phyloP scores from a whole-genome alignment of 1,139 yeast genomes.

The Candida sojae region DNA sequence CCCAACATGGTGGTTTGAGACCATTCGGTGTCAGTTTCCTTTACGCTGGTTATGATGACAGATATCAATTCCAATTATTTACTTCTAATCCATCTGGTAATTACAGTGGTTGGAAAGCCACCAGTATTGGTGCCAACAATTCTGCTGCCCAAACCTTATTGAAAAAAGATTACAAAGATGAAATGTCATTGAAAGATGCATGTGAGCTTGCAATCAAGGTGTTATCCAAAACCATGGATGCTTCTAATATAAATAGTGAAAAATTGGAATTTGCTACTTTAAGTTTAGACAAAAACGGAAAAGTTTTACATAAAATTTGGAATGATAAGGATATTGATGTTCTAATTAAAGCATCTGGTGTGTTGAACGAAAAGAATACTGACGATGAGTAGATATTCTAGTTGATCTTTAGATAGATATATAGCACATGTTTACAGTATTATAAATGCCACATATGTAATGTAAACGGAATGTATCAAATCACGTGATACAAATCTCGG shows the following conservation, averaged over 20 bases:
- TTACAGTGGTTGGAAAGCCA: slow-evolving; percentile 98
- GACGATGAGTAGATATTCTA: slow-evolving; percentile 20
- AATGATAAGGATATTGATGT: slow-evolving; percentile 72
- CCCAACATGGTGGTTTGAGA: slow-evolving; percentile 97
- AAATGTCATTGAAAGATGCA: slow-evolving; percentile 74
- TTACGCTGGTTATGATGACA: slow-evolving; percentile 93
- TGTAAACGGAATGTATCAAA: too few species aligned
- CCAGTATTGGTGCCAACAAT: slow-evolving; percentile 94
- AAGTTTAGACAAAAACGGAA: slow-evolving; percentile 53
- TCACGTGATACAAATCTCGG: background rate
- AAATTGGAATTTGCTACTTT: slow-evolving; percentile 87
- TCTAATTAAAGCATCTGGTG: slow-evolving; percentile 73
- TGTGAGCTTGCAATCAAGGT: slow-evolving; percentile 89
- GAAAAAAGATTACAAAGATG: slow-evolving; percentile 93
- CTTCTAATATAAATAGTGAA: slow-evolving; percentile 60
- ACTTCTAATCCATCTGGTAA: slow-evolving; percentile 98
- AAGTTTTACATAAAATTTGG: slow-evolving; percentile 75
- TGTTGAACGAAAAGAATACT: slow-evolving; percentile 47
- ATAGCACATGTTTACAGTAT: background rate
- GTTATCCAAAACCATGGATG: slow-evolving; percentile 91
- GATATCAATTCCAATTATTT: slow-evolving; percentile 87
- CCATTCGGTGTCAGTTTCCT: slow-evolving; percentile 98
- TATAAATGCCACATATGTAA: background rate
- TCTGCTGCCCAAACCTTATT: slow-evolving; percentile 94
- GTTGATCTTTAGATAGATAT: background rate